Conservation (phyloP, 164 flowering plant species). For the Houttuynia cordata region DNA sequence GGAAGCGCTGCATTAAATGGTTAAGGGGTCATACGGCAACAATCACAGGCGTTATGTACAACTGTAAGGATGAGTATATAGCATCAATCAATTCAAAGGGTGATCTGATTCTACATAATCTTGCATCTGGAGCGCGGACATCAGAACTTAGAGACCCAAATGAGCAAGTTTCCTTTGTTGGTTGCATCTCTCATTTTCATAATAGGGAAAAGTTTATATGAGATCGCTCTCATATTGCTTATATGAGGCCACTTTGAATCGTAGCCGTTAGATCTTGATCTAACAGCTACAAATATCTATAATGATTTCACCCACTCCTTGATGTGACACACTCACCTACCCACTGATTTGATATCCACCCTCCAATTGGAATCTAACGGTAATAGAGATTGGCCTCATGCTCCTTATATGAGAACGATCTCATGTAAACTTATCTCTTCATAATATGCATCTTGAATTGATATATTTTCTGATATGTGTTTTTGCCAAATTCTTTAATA, state of each 20-base stretch:
- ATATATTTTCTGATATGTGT: not conserved
- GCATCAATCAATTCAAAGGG: conserved; percentile 92
- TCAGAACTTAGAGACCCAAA: conserved; percentile 86
- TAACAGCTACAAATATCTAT: too few species aligned
- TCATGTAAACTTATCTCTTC: too few species aligned
- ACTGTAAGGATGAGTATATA: conserved; percentile 91
- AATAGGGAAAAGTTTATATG: too few species aligned
- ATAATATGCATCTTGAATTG: not conserved
- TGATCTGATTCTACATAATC: conserved; percentile 87
- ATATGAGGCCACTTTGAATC: too few species aligned
- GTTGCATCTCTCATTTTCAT: not conserved
- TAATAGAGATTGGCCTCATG: too few species aligned
- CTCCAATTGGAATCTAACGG: too few species aligned
- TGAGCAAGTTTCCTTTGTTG: conserved; percentile 54
- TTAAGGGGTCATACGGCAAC: conserved; percentile 84
- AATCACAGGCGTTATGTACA: conserved; percentile 77
- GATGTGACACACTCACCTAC: too few species aligned
- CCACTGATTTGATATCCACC: too few species aligned
- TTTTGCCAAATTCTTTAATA: conserved; percentile 10
- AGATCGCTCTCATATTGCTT: too few species aligned
- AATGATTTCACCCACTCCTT: too few species aligned
- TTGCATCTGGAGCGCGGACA: conserved; percentile 75
- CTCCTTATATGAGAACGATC: too few species aligned
- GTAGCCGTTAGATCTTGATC: too few species aligned
- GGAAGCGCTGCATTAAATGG: conserved; percentile 85